These are phyloP conservation scores for Magnolia sinica DNA, from an alignment of 164 flowering plant species.

Conservation along the genomic window DNA sequence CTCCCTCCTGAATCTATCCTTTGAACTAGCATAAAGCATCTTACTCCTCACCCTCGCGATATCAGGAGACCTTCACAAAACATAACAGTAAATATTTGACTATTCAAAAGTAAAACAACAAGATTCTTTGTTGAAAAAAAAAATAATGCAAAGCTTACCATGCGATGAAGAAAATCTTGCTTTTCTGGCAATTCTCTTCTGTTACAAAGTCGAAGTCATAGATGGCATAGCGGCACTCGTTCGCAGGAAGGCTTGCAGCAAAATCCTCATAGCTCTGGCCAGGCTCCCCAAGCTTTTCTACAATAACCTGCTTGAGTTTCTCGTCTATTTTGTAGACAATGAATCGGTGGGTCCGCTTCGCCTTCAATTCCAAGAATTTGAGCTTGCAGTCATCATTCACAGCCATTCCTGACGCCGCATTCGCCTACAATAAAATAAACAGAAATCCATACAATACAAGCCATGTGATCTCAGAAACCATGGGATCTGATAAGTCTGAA, in stretches of 20 bases:
- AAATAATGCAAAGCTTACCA: slow-evolving; percentile 29
- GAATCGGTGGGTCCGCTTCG: slow-evolving; percentile 33
- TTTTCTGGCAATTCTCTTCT: slow-evolving; percentile 54
- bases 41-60: slow-evolving; percentile 51
- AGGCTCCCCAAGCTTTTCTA: slow-evolving; percentile 42
- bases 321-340: slow-evolving; percentile 35
- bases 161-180: slow-evolving; percentile 75
- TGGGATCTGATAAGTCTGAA: background rate
- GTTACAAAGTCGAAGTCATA: slow-evolving; percentile 58
- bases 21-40: slow-evolving; percentile 52
- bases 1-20: slow-evolving; percentile 48
- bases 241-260: slow-evolving; percentile 36
- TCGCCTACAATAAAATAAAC: slow-evolving; percentile 16
- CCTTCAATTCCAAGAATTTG: slow-evolving; percentile 34
- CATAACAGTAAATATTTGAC: background rate
- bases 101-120: background rate
- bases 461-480: background rate
- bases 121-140: background rate
- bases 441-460: background rate
- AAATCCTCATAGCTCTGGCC: slow-evolving; percentile 37
- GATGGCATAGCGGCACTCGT: slow-evolving; percentile 46
- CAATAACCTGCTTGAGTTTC: slow-evolving; percentile 33
- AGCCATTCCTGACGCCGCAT: slow-evolving; percentile 35
- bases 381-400: slow-evolving; percentile 41
- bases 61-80: slow-evolving; percentile 48